Base-by-base conservation (phyloP, 352 stramenopile genomes). In the Globisporangium cederbergense region DNA sequence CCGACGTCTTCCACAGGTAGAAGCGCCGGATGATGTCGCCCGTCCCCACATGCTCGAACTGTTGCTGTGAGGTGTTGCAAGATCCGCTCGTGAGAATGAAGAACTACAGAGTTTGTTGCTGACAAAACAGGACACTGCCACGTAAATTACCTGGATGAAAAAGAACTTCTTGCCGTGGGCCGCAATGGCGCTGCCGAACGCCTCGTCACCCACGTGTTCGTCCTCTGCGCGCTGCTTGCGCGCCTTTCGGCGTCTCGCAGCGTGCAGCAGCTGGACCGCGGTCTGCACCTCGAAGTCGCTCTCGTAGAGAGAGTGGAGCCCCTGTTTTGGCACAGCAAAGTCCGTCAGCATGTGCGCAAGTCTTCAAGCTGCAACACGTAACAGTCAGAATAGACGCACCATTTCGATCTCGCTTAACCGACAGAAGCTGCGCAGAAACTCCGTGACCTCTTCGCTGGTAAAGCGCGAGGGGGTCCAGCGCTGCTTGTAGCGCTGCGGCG, bases 1-100 rank as follows among this genome's bases (percentile, higher is more conserved):
- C 65, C 32, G 78, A 78, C n/a, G 73, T 73, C 54, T 92, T 92
- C 81, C 81, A 92, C 42, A 76, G 51, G 59, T 90, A 92, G 52
- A 89, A 92, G 18, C 78, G 78, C 32, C 72, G 74, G 10, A 92
- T 72, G 14, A 90, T 67, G 34, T 90, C 81, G 1, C 66, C 61
- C 1, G 74, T 89, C 32, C 53, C 55, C 28, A 75, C 56, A n/a
- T 75, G 67, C 18, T 66, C 49, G 20, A 88, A 66, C 28, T 78
- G 59, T 78, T 81, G 76, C 83, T 89, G 54, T 11, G 16, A 60
- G 11, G 8, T 4, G 40, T 5, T 38, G 6, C 8, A 22, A 38
- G 7, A 25, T 7, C 28, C 25, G 13, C 7, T 50, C 20, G 54
- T 56, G 18, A 55, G 49, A 22, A 28, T 47, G 16, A 14, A 22